Percentiles rank a stretch among this genome's conserved stretches.
Conservation (phyloP, 2,329 filamentous ascomycete genomes). For the Botryosphaeria agaves region DNA sequence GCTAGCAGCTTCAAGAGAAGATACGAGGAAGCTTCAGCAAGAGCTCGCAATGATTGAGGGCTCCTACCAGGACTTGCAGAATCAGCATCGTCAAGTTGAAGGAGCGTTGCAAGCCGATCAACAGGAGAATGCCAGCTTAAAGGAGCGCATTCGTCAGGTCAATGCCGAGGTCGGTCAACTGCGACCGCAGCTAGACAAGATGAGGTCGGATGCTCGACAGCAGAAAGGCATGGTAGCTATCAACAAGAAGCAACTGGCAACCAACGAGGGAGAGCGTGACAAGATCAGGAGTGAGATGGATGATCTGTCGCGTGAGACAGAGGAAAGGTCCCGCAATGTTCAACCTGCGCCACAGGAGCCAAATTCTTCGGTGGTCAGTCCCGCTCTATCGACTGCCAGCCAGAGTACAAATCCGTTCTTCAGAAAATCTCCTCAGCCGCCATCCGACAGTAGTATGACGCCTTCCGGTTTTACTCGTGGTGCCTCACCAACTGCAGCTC, state of each 20-base stretch:
- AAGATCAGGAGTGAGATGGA: constrained; percentile 69
- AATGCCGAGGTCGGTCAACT: constrained; percentile 72
- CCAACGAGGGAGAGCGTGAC: constrained; percentile 75
- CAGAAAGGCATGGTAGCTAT: constrained; percentile 94
- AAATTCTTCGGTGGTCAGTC: constrained; percentile 43
- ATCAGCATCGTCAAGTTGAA: constrained; percentile 61
- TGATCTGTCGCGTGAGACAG: constrained; percentile 44
- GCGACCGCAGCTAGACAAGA: constrained; percentile 83
- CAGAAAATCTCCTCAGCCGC: constrained; percentile 37
- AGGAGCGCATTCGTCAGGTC: constrained; percentile 69
- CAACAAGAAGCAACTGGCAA: constrained; percentile 93
- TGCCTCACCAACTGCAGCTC: constrained; percentile 12
- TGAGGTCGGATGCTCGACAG: constrained; percentile 79
- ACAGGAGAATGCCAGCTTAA: constrained; percentile 69
- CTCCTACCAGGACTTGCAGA: constrained; percentile 62
- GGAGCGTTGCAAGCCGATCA: constrained; percentile 69
- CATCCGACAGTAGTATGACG: constrained; percentile 31
- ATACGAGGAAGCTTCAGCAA: constrained; percentile 68
- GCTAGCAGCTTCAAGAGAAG: constrained; percentile 54
- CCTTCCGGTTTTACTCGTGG: constrained; percentile 28
- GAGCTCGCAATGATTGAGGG: constrained; percentile 74
- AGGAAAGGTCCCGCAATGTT: constrained; percentile 31
- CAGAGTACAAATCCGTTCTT: constrained; percentile 89
- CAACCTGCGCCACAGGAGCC: constrained; percentile 18
- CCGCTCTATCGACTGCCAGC: constrained; percentile 43